Percentiles rank a stretch among this genome's conserved stretches.
These are phyloP conservation scores for Extremus antarcticus DNA, from an alignment of 495 filamentous ascomycete species.

Conservation along the genomic window DNA sequence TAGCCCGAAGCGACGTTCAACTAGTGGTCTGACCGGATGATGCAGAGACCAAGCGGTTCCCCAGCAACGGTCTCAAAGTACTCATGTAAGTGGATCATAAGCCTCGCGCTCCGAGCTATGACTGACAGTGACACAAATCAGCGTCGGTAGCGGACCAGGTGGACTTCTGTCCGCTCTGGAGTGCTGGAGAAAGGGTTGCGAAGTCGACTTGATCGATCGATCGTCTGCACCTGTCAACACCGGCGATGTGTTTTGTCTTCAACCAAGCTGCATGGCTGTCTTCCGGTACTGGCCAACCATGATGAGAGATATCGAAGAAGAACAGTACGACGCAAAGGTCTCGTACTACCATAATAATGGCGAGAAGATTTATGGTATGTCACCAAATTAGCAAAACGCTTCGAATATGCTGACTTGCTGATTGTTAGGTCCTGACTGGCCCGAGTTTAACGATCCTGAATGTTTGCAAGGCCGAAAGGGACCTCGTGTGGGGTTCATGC, in stretches of 20 bases:
- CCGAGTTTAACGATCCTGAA: conserved; percentile 7
- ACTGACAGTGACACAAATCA: not conserved
- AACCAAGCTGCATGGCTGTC: not conserved
- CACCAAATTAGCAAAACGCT: not conserved
- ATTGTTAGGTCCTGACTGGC: not conserved
- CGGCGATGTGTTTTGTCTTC: conserved; percentile 6
- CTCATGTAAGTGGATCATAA: not conserved
- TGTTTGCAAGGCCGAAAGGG: conserved; percentile 4
- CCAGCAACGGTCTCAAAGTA: not conserved
- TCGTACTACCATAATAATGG: conserved; percentile 5
- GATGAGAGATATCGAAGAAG: conserved; percentile 2
- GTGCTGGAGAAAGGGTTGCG: not conserved
- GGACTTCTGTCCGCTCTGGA: conserved; percentile 3
- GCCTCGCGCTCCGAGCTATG: not conserved
- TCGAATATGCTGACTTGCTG: not conserved
- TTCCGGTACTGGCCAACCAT: conserved; percentile 11
- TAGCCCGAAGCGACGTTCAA: not conserved
- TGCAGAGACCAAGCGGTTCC: not conserved
- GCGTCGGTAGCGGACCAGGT: not conserved
- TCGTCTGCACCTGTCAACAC: not conserved
- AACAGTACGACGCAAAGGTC: not conserved
- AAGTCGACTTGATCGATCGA: not conserved
- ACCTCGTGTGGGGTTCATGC: conserved; percentile 28
- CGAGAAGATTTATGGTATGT: conserved; percentile 2
- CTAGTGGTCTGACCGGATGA: not conserved